Evolutionary conservation across 305 asterid genomes (phyloP), one percentile per base, ranked within the genome.

Genomic region (Solanum hybrid): DNA sequence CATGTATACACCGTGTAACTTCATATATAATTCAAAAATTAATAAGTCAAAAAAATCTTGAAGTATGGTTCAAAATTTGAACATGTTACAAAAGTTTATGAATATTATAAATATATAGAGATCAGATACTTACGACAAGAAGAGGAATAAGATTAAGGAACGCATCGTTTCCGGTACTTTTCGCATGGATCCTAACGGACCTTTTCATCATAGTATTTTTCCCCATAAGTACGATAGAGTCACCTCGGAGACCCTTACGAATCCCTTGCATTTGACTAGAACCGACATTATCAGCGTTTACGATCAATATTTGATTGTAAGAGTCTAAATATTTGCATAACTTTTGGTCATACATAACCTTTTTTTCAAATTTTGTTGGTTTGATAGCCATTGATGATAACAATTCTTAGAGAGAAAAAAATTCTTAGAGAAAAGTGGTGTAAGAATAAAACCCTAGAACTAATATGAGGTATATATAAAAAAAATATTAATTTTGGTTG

Each of bases 131-230:
- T 4, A 92, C 93, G 29, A 89, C 91, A 37, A 92, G 92, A 33
- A 92, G 92, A 8, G 94, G 90, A 13, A 92, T 91, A 37, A 92
- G 92, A 81, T 33, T 91, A 11, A 89, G 92, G 8, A 91, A 28
- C 16, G 46, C 87, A 0, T 61, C 10, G 29, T 91, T 92, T 13
- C 92, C 90, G 13, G 92, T 88, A 11, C 69, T 90, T 29, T 91
- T 92, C 6, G 91, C 89, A 84, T 92, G 94, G 57, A 91, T 78
- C 82, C 92, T 79, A 8, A 92, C 69, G 7, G 91, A 69, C 83
- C 93, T 92, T 51, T 92, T 92, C 92, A 91, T 92, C 93, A 92
- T 92, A 2, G 93, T 91, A 46, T 92, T 91, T 86, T 92, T 92
- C 0, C 94, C 94, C 94, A 92, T 91, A 11, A 92, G 90, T 74